phyloP scores from a whole-genome alignment of 257 asterid species.

The Craterostigma plantagineum region DNA sequence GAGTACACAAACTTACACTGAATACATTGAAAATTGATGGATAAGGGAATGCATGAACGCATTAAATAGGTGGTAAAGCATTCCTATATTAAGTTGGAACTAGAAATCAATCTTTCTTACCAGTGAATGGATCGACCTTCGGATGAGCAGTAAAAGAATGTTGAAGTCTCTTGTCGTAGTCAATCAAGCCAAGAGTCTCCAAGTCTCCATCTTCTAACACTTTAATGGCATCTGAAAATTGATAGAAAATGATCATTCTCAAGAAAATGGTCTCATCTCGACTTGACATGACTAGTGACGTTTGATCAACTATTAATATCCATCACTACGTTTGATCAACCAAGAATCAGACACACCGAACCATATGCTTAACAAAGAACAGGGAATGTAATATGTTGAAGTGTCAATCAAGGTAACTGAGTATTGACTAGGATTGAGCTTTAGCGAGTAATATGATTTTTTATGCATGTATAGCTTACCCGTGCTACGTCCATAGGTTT shows the following conservation, averaged over 20 bases:
- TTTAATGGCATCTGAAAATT: conserved; percentile 50
- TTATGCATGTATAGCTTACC: conserved; percentile 20
- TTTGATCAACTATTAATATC: too few species aligned
- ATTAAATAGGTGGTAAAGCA: too few species aligned
- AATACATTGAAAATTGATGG: too few species aligned
- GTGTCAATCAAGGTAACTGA: neutral
- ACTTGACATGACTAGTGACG: neutral
- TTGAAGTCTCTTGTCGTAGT: conserved; percentile 71
- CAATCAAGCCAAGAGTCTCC: conserved; percentile 83
- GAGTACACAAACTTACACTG: too few species aligned
- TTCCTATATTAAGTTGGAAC: neutral
- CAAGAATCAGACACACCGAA: conserved; percentile 97
- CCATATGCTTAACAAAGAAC: too few species aligned
- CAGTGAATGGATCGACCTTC: conserved; percentile 84
- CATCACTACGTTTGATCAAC: conserved; percentile 8
- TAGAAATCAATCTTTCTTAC: conserved; percentile 22
- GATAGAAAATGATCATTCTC: neutral
- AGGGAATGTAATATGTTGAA: conserved; percentile 27
- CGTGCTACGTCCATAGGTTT: conserved; percentile 62
- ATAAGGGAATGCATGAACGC: too few species aligned
- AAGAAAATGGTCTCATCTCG: too few species aligned
- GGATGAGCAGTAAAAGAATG: conserved; percentile 98
- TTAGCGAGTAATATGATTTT: neutral
- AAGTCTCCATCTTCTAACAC: conserved; percentile 95
- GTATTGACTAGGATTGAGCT: neutral